phyloP scores from a whole-genome alignment of 495 filamentous ascomycete genomes.

The Aspergillus bertholletiae region DNA sequence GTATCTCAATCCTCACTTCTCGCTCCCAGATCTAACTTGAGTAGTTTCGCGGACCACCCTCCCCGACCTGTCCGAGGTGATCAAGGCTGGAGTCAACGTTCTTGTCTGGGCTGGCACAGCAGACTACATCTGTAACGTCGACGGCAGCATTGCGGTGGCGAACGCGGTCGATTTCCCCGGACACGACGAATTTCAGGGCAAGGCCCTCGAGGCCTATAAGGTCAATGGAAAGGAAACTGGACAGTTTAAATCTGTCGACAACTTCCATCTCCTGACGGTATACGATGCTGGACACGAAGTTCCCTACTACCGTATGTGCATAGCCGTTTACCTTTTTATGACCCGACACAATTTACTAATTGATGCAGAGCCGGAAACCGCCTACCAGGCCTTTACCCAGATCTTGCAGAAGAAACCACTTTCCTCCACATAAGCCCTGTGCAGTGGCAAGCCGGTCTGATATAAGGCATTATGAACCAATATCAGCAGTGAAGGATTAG shows the following conservation, averaged over 20 bases:
- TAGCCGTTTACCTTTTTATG: too few species aligned
- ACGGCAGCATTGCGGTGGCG: constrained; percentile 40
- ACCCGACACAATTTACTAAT: not conserved
- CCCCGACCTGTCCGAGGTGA: constrained; percentile 41
- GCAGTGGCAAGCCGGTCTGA: too few species aligned
- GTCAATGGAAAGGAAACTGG: constrained; percentile 45
- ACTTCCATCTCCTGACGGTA: constrained; percentile 49
- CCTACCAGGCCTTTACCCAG: constrained; percentile 52
- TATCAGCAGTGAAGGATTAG: too few species aligned
- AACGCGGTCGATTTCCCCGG: constrained; percentile 39
- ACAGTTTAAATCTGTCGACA: constrained; percentile 47
- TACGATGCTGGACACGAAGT: constrained; percentile 53
- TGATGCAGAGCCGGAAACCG: constrained; percentile 35
- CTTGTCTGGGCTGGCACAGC: constrained; percentile 56
- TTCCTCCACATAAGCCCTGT: constrained; percentile 5
- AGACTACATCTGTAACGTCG: constrained; percentile 58
- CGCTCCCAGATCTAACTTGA: not conserved
- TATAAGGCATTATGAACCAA: too few species aligned
- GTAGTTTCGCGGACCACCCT: constrained; percentile 46
- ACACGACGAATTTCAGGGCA: constrained; percentile 32
- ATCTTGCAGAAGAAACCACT: constrained; percentile 32
- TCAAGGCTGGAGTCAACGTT: constrained; percentile 43
- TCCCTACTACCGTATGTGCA: constrained; percentile 39
- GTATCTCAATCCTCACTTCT: not conserved
- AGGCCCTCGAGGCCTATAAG: constrained; percentile 39